Conservation (phyloP, 2,329 filamentous ascomycete species). For the Monosporascus sp. region DNA sequence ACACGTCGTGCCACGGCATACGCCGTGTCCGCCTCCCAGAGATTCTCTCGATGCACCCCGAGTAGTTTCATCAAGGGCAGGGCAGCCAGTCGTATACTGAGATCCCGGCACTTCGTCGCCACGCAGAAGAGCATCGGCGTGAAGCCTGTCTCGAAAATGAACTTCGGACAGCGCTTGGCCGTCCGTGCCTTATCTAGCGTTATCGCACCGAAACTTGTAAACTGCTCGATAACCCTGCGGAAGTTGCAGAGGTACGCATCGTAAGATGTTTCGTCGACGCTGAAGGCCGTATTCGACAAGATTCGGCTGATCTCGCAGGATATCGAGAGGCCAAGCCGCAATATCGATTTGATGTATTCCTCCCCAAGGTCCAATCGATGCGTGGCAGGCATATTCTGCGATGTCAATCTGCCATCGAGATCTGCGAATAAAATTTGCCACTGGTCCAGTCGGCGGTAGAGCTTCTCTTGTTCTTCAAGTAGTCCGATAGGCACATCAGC, state of each 20-base stretch:
- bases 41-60: slow-evolving; percentile 25
- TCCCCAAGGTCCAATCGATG: slow-evolving; percentile 1
- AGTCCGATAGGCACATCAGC: slow-evolving; percentile 11
- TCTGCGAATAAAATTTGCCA: slow-evolving; percentile 25
- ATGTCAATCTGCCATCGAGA: slow-evolving; percentile 3
- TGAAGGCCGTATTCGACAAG: slow-evolving; percentile 27
- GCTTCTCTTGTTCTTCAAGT: slow-evolving; percentile 15
- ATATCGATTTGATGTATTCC: neutral
- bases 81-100: slow-evolving; percentile 28
- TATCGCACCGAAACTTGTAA: slow-evolving; percentile 9
- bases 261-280: slow-evolving; percentile 26
- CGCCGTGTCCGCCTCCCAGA: slow-evolving; percentile 31
- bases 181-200: neutral
- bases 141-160: slow-evolving; percentile 36
- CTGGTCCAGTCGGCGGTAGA: slow-evolving; percentile 15
- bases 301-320: slow-evolving; percentile 26
- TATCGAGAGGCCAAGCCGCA: slow-evolving; percentile 19
- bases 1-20: slow-evolving; percentile 25
- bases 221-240: slow-evolving; percentile 22
- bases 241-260: slow-evolving; percentile 27
- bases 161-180: slow-evolving; percentile 16
- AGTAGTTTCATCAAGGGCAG: slow-evolving; percentile 26
- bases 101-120: slow-evolving; percentile 32
- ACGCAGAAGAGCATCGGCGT: slow-evolving; percentile 32
- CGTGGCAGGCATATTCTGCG: neutral